Base-by-base conservation (phyloP, 805 yeast species). In the Tetrapisispora taiwanensis region DNA sequence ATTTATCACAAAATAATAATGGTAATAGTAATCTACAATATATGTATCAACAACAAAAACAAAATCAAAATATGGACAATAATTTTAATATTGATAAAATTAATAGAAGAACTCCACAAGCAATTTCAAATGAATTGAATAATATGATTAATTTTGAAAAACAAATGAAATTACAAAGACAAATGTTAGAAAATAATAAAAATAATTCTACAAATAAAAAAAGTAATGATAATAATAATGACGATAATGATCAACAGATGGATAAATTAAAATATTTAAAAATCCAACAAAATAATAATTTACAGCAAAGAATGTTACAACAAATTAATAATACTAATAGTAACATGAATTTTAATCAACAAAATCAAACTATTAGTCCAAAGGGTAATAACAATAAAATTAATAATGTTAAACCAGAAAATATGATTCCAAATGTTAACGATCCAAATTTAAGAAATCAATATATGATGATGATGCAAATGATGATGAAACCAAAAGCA, bases 181-280 rank as follows among this genome's bases (percentile, higher is more conserved):
- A 45, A 26, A 22, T 31, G 7, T 14, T 34, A 22, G 15, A 26
- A 40, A 35, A 36, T 34, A n/a, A 36, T 24, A 18, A 26, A 31
- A 22, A 32, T 36, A 19, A 6, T 9, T 5, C 19, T 13, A 34
- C 26, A 28, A 28, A 34, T 14, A 27, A 9, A 6, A 19, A 15
- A 19, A 17, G 32, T 3, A 24, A 32, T 27, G 8, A 26, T 26
- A 20, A 33, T 3, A 27, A 27, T 27, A 15, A 17, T 5, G 33
- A 41, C 19, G 33, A 3, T 27, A 36, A 20, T 15, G 27, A 34
- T 31, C 34, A 31, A 31, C 9, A n/a, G n/a, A 31, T 6, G 4
- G 34, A 31, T n/a, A 31, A 31, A 15, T 22, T 62, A 56, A 32
- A 52, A 48, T 31, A 60, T 55, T 35, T 60, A 54, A 44, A 59